A percentile compares a stretch with the other conserved stretches of the same genome.
Conservation (phyloP, 306 rosid species). For the Ammopiptanthus mongolicus region DNA sequence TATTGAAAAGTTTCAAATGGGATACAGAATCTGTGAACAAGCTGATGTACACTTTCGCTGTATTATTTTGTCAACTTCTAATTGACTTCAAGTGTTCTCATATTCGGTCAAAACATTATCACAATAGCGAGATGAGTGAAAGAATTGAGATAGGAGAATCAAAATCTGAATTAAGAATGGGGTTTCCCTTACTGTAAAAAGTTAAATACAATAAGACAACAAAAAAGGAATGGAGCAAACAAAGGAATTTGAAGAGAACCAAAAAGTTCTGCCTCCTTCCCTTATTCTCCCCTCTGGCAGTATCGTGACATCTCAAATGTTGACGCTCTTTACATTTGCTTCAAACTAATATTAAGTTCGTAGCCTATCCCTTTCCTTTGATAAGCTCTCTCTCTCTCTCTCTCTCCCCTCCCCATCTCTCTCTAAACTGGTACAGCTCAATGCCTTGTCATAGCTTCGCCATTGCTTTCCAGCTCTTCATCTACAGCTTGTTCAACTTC, state of each 20-base stretch:
- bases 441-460: slow-evolving; percentile 23
- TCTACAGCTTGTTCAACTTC: slow-evolving; percentile 29
- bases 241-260: slow-evolving; percentile 44
- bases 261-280: slow-evolving; percentile 2
- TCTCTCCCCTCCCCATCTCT: slow-evolving; percentile 17
- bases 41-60: neutral
- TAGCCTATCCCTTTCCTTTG: slow-evolving; percentile 35
- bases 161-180: slow-evolving; percentile 30
- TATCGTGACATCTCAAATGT: slow-evolving; percentile 35
- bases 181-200: slow-evolving; percentile 29
- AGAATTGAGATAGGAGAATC: slow-evolving; percentile 14
- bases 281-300: neutral
- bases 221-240: slow-evolving; percentile 39
- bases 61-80: neutral
- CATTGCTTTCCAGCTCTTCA: slow-evolving; percentile 35
- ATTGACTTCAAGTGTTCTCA: neutral
- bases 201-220: slow-evolving; percentile 29
- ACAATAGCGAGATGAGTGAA: neutral
- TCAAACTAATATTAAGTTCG: slow-evolving; percentile 41
- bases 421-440: slow-evolving; percentile 35
- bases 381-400: slow-evolving; percentile 21
- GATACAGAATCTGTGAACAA: neutral
- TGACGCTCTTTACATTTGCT: slow-evolving; percentile 79
- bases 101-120: neutral
- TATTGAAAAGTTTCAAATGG: neutral